Evolutionary conservation across 2,329 filamentous ascomycete species (phyloP), one percentile per base, ranked within the genome.

Genomic region (Venturia asperata): DNA sequence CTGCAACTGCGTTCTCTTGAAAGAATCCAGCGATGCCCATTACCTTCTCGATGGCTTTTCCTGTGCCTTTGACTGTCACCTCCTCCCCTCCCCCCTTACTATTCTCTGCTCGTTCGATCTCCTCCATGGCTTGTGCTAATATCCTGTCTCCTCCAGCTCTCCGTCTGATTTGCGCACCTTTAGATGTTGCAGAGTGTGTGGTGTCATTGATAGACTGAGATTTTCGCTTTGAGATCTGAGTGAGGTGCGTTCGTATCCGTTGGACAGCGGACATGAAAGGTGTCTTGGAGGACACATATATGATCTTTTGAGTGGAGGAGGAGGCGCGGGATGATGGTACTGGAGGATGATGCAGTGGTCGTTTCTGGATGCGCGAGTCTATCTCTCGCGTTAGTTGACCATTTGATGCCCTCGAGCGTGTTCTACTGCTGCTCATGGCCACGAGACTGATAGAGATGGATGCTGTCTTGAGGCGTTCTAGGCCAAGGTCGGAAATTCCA

Each of bases 221-320:
- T 24, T 41, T 27, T 24, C 65, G 65, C n/a, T 45, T 64, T 41
- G 66, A 41, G n/a, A 61, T 47, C n/a, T 27, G 27, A n/a, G 19
- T n/a, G 27, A 66, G 60, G 34, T 47, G 47, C 15, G 43, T 60
- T 37, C 65, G 65, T 37, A 65, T 62, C n/a, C 65, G 62, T 30
- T 52, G 42, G 1, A 66, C 61, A 34, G 65, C 62, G 52, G 61
- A 64, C 45, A 64, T 64, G 65, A 66, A 66, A 21, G 65, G 65
- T 34, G 65, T 66, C n/a, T 52, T 43, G 37, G 61, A 42, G 11
- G 65, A 66, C 24, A 66, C 42, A 30, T 66, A 66, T 34, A 66
- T 61, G 5, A 66, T 45, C 34, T 64, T 64, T 17, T 52, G 27
- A 3, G 19, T 30, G 17, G 39, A 34, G 30, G 64, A 37, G 41